Evolutionary conservation across 805 yeast species (phyloP).

Genomic region (Wickerhamiella sergipiensis): DNA sequence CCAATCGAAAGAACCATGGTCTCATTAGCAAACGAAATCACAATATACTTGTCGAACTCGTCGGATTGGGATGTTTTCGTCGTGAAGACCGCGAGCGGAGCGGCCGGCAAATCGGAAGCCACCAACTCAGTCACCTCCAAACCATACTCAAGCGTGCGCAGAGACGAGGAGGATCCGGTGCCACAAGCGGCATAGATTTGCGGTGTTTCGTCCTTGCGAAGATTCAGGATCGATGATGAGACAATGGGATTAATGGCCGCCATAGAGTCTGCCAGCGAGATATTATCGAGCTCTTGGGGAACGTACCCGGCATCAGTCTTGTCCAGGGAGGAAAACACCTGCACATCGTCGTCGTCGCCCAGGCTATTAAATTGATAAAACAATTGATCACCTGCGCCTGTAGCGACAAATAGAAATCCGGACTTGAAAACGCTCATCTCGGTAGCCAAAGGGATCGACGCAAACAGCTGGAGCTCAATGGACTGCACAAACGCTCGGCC

Average conservation of each 20-base stretch:
- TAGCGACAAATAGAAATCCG: constrained; percentile 62
- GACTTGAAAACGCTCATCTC: constrained; percentile 48
- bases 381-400: constrained; percentile 46
- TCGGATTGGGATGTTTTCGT: constrained; percentile 35
- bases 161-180: constrained; percentile 18
- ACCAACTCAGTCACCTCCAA: constrained; percentile 49
- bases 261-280: neutral
- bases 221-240: neutral
- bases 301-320: neutral
- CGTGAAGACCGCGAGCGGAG: constrained; percentile 51
- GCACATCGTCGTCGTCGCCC: constrained; percentile 42
- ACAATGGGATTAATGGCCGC: constrained; percentile 4
- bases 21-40: constrained; percentile 48
- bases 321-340: neutral
- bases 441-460: constrained; percentile 49
- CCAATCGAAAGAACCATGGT: constrained; percentile 69
- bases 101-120: constrained; percentile 53
- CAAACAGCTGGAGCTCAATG: constrained; percentile 46
- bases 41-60: constrained; percentile 44
- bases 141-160: constrained; percentile 43
- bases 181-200: constrained; percentile 33
- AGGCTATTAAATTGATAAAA: constrained; percentile 69
- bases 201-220: constrained; percentile 21
- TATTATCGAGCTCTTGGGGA: neutral
- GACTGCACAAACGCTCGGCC: constrained; percentile 13